phyloP scores from a whole-genome alignment of 164 flowering plant species.

The Sedum album region DNA sequence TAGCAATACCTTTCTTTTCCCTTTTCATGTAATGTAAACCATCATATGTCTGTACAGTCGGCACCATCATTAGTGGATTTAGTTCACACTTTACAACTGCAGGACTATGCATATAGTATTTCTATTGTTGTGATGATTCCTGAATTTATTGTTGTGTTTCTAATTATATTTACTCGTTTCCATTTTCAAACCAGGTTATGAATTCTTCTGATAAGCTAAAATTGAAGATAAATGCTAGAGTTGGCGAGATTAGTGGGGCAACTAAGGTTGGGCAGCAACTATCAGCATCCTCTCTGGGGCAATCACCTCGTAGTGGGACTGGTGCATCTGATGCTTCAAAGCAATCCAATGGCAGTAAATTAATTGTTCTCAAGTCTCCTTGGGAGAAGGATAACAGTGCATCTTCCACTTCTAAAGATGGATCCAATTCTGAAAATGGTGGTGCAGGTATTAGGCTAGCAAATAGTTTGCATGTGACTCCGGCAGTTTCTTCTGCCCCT shows the following conservation, averaged over 20 bases:
- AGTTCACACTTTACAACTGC: neutral
- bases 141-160: neutral
- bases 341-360: constrained; percentile 55
- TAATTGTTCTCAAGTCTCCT: constrained; percentile 58
- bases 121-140: neutral
- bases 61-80: neutral
- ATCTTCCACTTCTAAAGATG: constrained; percentile 39
- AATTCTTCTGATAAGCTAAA: constrained; percentile 65
- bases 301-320: constrained; percentile 36
- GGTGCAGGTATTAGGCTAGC: constrained; percentile 1
- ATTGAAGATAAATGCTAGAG: constrained; percentile 37
- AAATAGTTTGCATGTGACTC: constrained; percentile 12
- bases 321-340: constrained; percentile 43
- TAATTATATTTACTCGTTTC: neutral
- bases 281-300: constrained; percentile 35
- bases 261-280: constrained; percentile 47
- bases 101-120: neutral
- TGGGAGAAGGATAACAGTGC: constrained; percentile 75
- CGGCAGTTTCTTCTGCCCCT: constrained; percentile 32
- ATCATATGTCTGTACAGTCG: neutral
- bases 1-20: neutral
- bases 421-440: constrained; percentile 33
- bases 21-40: neutral
- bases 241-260: constrained; percentile 31
- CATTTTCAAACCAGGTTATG: constrained; percentile 26